Evolutionary conservation across 306 rosid genomes (phyloP), one percentile per base, ranked within the genome.

Genomic region (Cucumis cinereus): DNA sequence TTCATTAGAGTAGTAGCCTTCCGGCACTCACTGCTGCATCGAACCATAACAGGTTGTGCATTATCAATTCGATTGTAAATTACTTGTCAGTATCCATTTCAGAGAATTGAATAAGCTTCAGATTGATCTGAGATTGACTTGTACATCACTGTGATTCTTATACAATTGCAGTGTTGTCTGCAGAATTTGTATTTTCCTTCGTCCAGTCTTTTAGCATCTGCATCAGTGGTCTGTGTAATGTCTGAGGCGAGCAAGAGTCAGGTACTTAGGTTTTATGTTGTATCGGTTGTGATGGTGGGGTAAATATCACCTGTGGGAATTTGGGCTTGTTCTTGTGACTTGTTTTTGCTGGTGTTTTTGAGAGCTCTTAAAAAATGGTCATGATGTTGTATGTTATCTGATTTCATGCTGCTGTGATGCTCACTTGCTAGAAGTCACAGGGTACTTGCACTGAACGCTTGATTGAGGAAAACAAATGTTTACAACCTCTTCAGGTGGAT

Each of bases 131-230:
- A 45, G 57, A 20, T 6, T 43, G 20, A 0, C 38, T 54, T 57
- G 11, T 36, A 59, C 10, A 22, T 33, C 40, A 33, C 20, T 70
- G 47, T 49, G 36, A 30, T 38, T 57, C 33, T 11, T 58, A 23
- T 56, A 15, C 38, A 38, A 52, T 23, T 79, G 77, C 87, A 73
- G 90, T 66, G 78, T 77, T 50, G 55, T 73, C 16, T 81, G 76
- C 60, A 58, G 50, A 64, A 6, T 52, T 45, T 38, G 41, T 86
- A 64, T 72, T 87, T 8, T 88, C 90, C 5, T 90, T 86, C 14
- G 49, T 81, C 28, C 87, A 79, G 23, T 89, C 90, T 90, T 84
- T 86, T 40, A 55, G 79, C 40, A 75, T 77, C 23, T 83, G 82
- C 64, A 41, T 84, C 63, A 69, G 59, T 55, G 77, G 28, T 84